These are phyloP conservation scores for Tetracladium marchalianum DNA, from an alignment of 495 filamentous ascomycete species.

Conservation along the genomic window DNA sequence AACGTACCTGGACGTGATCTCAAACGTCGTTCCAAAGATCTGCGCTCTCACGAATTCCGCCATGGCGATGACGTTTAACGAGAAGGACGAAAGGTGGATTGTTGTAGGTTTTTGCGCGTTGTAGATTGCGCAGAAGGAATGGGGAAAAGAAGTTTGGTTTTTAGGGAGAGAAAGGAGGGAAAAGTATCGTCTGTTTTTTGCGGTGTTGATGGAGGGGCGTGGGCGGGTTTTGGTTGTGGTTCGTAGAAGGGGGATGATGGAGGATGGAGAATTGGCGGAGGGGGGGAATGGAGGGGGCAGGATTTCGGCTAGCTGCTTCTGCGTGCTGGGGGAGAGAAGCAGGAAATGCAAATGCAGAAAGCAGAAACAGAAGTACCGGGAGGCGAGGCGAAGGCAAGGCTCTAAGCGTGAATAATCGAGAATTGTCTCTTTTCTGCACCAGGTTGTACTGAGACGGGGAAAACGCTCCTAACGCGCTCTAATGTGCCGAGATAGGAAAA, in stretches of 20 bases:
- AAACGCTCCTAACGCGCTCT: no score
- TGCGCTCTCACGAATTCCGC: slow-evolving; percentile 98
- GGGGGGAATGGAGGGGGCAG: background rate
- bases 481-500: no score
- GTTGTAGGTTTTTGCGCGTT: no score
- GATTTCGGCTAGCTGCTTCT: background rate
- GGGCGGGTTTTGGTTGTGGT: background rate
- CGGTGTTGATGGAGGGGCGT: background rate
- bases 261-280: background rate
- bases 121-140: no score
- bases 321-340: background rate
- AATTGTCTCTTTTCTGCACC: no score
- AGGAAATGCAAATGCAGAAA: background rate
- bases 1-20: slow-evolving; percentile 93
- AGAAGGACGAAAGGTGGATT: no score
- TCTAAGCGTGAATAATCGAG: no score
- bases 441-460: no score
- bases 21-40: slow-evolving; percentile 99
- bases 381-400: no score
- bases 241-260: background rate
- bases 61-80: slow-evolving; percentile 37
- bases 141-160: background rate
- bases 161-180: background rate
- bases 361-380: background rate
- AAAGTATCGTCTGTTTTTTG: background rate